A percentile compares a stretch with the other conserved stretches of the same genome.
Conservation (phyloP, 441 rosid species). For the Arabidopsis lyrata region DNA sequence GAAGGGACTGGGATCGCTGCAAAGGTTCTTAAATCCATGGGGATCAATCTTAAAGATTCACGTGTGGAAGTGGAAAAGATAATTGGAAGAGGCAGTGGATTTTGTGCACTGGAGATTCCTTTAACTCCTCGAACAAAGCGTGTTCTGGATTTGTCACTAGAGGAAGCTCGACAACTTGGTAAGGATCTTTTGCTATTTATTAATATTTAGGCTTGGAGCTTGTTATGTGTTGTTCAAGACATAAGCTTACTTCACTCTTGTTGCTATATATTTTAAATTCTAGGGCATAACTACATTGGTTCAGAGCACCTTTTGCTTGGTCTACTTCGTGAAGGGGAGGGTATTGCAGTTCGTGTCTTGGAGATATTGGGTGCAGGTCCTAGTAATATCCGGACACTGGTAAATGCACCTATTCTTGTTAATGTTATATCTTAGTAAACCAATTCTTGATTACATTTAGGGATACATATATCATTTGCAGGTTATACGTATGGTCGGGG, state of each 20-base stretch:
- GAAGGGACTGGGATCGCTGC: conserved; percentile 99
- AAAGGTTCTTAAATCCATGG: conserved; percentile 97
- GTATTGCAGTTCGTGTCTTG: conserved; percentile 98
- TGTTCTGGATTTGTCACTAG: conserved; percentile 87
- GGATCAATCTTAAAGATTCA: conserved; percentile 94
- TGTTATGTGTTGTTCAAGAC: not conserved
- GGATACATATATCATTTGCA: conserved; percentile 31
- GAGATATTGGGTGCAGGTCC: conserved; percentile 96
- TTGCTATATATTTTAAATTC: conserved; percentile 31
- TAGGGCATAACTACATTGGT: conserved; percentile 98
- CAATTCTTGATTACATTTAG: not conserved
- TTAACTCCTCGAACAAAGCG: conserved; percentile 99
- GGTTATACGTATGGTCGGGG: conserved; percentile 99
- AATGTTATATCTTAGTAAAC: not conserved
- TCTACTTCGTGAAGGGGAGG: conserved; percentile 98
- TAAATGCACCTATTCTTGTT: conserved; percentile 28
- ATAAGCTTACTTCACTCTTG: not conserved
- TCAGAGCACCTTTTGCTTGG: conserved; percentile 98
- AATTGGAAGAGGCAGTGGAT: conserved; percentile 97
- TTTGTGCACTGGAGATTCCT: conserved; percentile 95
- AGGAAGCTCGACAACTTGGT: conserved; percentile 99
- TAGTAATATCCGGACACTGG: conserved; percentile 96
- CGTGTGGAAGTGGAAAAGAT: conserved; percentile 97
- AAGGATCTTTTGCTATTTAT: conserved; percentile 20
- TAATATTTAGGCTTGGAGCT: not conserved